Evolutionary conservation across 2,329 filamentous ascomycete genomes (phyloP).

Genomic region (Hortaea sp.): DNA sequence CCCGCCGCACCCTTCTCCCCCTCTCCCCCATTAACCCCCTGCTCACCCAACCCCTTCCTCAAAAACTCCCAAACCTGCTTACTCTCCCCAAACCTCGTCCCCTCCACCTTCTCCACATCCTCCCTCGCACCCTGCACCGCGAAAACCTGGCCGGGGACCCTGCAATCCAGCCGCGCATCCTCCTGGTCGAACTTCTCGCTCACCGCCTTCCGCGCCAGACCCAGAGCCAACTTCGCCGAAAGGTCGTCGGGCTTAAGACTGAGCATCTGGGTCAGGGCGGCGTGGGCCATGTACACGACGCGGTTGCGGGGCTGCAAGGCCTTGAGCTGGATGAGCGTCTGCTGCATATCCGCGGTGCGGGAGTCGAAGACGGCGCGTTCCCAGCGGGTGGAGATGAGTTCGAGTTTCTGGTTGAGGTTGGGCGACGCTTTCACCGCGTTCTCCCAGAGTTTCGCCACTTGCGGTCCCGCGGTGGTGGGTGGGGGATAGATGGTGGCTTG

Average conservation of each 20-base stretch:
- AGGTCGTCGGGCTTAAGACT: conserved; percentile 20
- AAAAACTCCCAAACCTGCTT: conserved; percentile 22
- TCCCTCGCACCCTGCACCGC: conserved; percentile 16
- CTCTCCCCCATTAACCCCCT: conserved; percentile 2
- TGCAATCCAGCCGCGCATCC: conserved; percentile 19
- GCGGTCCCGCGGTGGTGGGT: conserved; percentile 16
- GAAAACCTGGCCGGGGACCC: conserved; percentile 24
- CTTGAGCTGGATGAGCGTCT: conserved; percentile 25
- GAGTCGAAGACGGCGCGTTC: conserved; percentile 20
- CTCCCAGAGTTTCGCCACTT: conserved; percentile 23
- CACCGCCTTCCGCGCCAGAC: conserved; percentile 22
- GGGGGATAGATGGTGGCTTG: conserved; percentile 17
- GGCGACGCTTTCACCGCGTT: conserved; percentile 17
- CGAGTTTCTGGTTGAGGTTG: conserved; percentile 14
- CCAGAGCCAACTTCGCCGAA: conserved; percentile 18
- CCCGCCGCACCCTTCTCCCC: not conserved
- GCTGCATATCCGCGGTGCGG: conserved; percentile 22
- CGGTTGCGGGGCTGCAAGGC: conserved; percentile 20
- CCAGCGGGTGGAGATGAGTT: conserved; percentile 20
- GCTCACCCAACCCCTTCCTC: conserved; percentile 1
- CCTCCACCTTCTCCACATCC: conserved; percentile 17
- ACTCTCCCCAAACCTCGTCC: conserved; percentile 17
- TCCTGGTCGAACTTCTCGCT: conserved; percentile 20
- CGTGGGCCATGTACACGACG: conserved; percentile 25
- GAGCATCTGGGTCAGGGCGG: conserved; percentile 23